Evolutionary conservation across 805 yeast genomes (phyloP), one percentile per base, ranked within the genome.

Genomic region (Pichia deserticola): DNA sequence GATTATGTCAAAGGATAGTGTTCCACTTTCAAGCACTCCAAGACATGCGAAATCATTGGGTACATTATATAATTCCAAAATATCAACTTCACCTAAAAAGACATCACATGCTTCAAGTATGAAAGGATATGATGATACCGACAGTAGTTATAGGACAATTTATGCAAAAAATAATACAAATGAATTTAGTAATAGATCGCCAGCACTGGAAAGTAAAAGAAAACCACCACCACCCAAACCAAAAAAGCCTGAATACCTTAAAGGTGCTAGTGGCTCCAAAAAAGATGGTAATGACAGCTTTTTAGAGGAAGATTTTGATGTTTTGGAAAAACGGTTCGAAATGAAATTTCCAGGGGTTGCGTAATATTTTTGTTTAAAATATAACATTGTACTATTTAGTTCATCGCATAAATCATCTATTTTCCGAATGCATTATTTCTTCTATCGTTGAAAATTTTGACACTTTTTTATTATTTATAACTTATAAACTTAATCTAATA

Each of bases 281-380:
- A 50, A 56, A 28, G 40, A 53, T 13, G 71, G 54, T 25, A 45
- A 42, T 10, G 38, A 35, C 25, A 25, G 34, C 15, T 27, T 42
- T n/a, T 36, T 43, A n/a, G 54, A 41, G 37, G 60, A 60, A 29
- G 85, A 81, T 57, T 63, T 81, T 40, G 87, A 81, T 41, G 79
- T 76, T 52, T 68, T 81, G 55, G 86, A 81, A 57, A 71, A 70
- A 55, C 76, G 75, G 47, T 82, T 83, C 60, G 69, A 77, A 36
- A 72, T 74, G 56, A 69, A 80, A 50, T 83, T 77, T 53, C 89
- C 89, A 8, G 44, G 51, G 28, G 34, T 42, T n/a, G 44, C 34
- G 5, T 44, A 29, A 40, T n/a, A 8, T 38, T 25, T 8, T 34
- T 34, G 6, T 12, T 5, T 34, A 20, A 20, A 20, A 20, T 20